Conservation (phyloP, 108 stramenopile genomes). For the Skeletonema grethae region DNA sequence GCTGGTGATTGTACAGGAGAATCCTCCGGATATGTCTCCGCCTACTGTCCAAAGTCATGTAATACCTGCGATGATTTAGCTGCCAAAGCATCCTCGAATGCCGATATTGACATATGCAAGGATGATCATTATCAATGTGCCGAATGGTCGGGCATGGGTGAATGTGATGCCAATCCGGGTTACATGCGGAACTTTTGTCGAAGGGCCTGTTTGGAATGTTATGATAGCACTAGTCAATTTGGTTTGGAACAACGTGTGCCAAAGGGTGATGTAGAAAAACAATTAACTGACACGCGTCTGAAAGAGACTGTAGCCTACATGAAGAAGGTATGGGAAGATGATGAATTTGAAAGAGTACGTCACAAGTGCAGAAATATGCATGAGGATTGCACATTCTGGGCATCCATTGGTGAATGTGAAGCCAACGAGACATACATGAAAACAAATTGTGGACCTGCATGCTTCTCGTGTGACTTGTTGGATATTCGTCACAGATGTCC, state of each 20-base stretch:
- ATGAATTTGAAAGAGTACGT: conserved; percentile 19
- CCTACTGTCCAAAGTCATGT: conserved; percentile 22
- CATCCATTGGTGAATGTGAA: conserved; percentile 58
- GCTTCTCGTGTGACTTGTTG: conserved; percentile 66
- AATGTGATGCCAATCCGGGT: conserved; percentile 39
- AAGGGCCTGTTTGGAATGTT: conserved; percentile 39
- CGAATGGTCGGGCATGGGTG: conserved; percentile 31
- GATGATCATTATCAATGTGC: conserved; percentile 24
- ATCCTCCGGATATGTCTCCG: conserved; percentile 45
- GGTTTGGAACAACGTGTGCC: conserved; percentile 26
- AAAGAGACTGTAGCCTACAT: conserved; percentile 33
- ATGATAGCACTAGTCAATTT: conserved; percentile 42
- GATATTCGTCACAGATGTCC: conserved; percentile 61
- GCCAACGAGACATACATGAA: conserved; percentile 50
- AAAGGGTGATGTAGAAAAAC: background rate
- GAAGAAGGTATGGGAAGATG: conserved; percentile 27
- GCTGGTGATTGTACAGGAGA: conserved; percentile 47
- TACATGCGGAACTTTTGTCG: conserved; percentile 47
- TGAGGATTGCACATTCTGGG: conserved; percentile 59
- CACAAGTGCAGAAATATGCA: conserved; percentile 59
- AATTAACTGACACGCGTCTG: conserved; percentile 12
- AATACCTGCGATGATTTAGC: conserved; percentile 10
- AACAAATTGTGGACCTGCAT: conserved; percentile 73
- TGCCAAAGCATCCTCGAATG: background rate
- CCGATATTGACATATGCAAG: conserved; percentile 5